Base-by-base conservation (phyloP, 1,139 yeast genomes). In the Yamadazyma blattariae region DNA sequence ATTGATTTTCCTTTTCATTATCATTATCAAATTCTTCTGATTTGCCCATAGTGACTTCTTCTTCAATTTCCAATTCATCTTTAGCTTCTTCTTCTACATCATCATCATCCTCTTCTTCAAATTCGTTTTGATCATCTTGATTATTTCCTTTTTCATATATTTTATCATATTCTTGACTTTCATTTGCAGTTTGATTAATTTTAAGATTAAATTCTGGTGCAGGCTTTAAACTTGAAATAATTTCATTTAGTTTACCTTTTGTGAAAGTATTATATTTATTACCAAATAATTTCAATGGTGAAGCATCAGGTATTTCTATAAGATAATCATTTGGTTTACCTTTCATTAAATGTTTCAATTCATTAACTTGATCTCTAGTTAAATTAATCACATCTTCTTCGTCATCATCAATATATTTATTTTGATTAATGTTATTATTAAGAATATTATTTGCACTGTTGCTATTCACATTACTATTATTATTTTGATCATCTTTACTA, bases 201-300 rank as follows among this genome's bases (percentile, higher is more conserved):
- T 43, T 24, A 15, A 35, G 27, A 35, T 35, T 30, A 21, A 36
- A 38, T 2, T 22, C 26, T 10, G 42, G 44, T 19, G 55, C 51
- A 17, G 19, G 19, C 29, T 59, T 55, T 31, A 62, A 48, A 25
- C 58, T 58, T 23, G 55, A 52, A 27, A 65, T 38, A 5, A 67
- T 44, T 14, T 61, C 68, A 34, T 50, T 59, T 27, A 70, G 53
- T 36, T 58, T 57, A 4, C 61, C 65, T 36, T 64, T 66, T 2
- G 75, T 70, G 37, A 55, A 70, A 0, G 76, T 70, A 42, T 70
- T 65, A 41, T 68, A 68, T 24, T 62, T 56, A 27, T 57, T 61
- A 7, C 61, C 59, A 42, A 61, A 69, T 20, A 69, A 47, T 41
- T 69, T 69, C 35, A 69, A 56, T 0, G 75, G 75, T 1, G 74